Evolutionary conservation across 2,329 filamentous ascomycete genomes (phyloP), one percentile per base, ranked within the genome.

Genomic region (Fusarium sp.): DNA sequence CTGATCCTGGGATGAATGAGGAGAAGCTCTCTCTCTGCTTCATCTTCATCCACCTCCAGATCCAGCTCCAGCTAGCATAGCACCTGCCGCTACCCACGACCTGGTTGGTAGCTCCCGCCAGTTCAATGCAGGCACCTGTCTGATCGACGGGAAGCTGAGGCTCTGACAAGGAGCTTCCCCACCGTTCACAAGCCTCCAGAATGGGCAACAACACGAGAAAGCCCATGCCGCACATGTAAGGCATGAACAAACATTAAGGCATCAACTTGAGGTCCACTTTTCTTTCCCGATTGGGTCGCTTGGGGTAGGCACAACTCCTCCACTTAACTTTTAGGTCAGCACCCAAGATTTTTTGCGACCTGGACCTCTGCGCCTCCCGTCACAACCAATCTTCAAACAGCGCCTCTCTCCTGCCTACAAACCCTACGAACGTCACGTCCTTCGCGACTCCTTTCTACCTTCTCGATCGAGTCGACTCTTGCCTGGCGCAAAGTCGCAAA

Each of bases 401-500:
- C 58, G 62, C 64, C 62, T 58, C 23, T 29, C 42, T 49, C 23
- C 42, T 27, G 36, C 70, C 65, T 69, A 60, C 66, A 71, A 60
- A 23, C 23, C 18, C 40, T 53, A 64, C 60, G 65, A 69, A 59
- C 65, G 55, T 59, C 64, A 61, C 62, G 64, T 64, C 58, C 58
- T 55, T 69, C 65, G 49, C 64, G 67, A 51, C 65, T 64, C 49
- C 56, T 42, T 20, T 25, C 61, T 61, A 67, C 63, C 53, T 36
- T 46, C 36, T 23, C 62, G 44, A 49, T 64, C 59, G 61, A 69
- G 63, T 59, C 62, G 54, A 72, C 59, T 73, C 74, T 80, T 81
- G 79, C 79, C 79, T 80, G 80, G 80, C 68, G 79, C 80, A 81
- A 79, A 77, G 74, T 78, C 73, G 69, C 61, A 66, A 65, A 59